Conservation (phyloP, 2,329 filamentous ascomycete genomes). For the Pseudovirgaria hyperparasitica region DNA sequence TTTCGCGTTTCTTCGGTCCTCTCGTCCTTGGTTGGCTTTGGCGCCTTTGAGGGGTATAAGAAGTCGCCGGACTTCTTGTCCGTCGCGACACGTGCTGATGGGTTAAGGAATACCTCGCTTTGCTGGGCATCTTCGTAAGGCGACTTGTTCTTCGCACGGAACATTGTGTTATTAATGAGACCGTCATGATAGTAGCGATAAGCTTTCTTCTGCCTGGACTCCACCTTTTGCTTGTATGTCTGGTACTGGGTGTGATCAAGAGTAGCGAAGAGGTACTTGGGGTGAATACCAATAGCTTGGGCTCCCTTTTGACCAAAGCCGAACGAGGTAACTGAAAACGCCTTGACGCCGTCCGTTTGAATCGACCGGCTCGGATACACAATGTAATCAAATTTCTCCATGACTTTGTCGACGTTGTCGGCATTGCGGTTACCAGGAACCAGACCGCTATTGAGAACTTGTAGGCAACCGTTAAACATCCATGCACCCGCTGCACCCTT, state of each 20-base stretch:
- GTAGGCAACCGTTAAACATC: slow-evolving; percentile 98
- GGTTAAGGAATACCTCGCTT: slow-evolving; percentile 83
- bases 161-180: slow-evolving; percentile 94
- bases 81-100: slow-evolving; percentile 68
- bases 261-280: slow-evolving; percentile 90
- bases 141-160: slow-evolving; percentile 84
- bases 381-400: slow-evolving; percentile 97
- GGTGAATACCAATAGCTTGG: slow-evolving; percentile 92
- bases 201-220: slow-evolving; percentile 91
- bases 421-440: slow-evolving; percentile 97
- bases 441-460: slow-evolving; percentile 85
- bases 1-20: slow-evolving; percentile 52
- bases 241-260: slow-evolving; percentile 76
- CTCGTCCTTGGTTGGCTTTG: slow-evolving; percentile 47
- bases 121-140: slow-evolving; percentile 86
- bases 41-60: slow-evolving; percentile 52
- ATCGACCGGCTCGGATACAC: slow-evolving; percentile 92
- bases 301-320: slow-evolving; percentile 99
- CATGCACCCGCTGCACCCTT: slow-evolving; percentile 98
- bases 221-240: slow-evolving; percentile 76
- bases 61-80: slow-evolving; percentile 81
- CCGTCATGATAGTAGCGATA: slow-evolving; percentile 99
- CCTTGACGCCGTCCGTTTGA: slow-evolving; percentile 96
- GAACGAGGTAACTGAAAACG: slow-evolving; percentile 97
- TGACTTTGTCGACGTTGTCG: slow-evolving; percentile 89